These are phyloP conservation scores for Poronia punctata DNA, from an alignment of 495 filamentous ascomycete genomes.

Conservation along the genomic window DNA sequence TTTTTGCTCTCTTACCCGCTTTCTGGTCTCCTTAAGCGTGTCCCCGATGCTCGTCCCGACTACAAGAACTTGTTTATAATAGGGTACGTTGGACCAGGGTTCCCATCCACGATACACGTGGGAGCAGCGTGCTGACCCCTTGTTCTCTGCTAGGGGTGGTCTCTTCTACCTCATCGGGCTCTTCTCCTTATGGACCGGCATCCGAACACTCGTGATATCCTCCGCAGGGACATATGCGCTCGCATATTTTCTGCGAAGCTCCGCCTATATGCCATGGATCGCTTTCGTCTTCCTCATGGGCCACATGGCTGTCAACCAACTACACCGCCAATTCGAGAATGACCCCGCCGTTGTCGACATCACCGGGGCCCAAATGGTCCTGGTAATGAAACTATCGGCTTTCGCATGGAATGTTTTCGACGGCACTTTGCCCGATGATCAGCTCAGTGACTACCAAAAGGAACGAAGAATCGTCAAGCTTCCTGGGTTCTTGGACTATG, in stretches of 20 bases:
- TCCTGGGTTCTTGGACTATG: conserved; percentile 69
- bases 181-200: conserved; percentile 89
- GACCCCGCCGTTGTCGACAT: conserved; percentile 69
- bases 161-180: conserved; percentile 89
- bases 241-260: conserved; percentile 67
- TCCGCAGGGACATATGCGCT: conserved; percentile 76
- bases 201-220: conserved; percentile 72
- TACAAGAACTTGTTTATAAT: conserved; percentile 90
- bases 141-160: conserved; percentile 14
- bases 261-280: conserved; percentile 98
- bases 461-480: conserved; percentile 69
- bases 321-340: conserved; percentile 66
- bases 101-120: not conserved
- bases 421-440: conserved; percentile 67
- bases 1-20: conserved; percentile 92
- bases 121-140: not conserved
- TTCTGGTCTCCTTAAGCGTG: conserved; percentile 78
- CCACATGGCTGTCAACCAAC: conserved; percentile 87
- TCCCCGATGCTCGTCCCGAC: conserved; percentile 77
- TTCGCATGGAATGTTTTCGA: conserved; percentile 98
- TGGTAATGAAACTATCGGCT: conserved; percentile 95
- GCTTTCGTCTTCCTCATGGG: conserved; percentile 92
- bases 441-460: conserved; percentile 79
- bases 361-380: conserved; percentile 94
- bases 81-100: conserved; percentile 38